Base-by-base conservation (phyloP, 2,329 filamentous ascomycete species). In the Metarhizium album region DNA sequence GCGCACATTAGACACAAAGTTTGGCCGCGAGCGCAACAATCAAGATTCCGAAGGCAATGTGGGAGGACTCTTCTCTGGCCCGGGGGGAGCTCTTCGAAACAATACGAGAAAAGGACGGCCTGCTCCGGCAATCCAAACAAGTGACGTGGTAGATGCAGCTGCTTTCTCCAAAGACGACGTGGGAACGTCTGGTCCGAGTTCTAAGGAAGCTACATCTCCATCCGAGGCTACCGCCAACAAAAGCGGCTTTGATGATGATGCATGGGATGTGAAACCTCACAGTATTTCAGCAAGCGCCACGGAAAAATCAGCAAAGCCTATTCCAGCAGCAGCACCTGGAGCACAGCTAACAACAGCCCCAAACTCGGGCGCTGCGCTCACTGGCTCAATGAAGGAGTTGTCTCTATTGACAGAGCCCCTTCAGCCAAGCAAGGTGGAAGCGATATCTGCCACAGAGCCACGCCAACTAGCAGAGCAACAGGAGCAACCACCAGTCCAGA, bases 101-200 rank as follows among this genome's bases (percentile, higher is more conserved):
- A 97, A 98, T 66, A 97, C 91, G 16, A 81, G 90, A 47, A 95
- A 95, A 67, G 87, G 88, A 47, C 82, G 93, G 47, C 93, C 93
- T 24, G 83, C 90, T 35, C 90, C 93, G 35, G 77, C 88, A n/a
- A 80, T 91, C 7, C 84, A 90, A 65, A 87, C 88, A 3, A 90
- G 82, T 62, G 89, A 96, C 67, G 80, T 87, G 35, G 83, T 97
- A 38, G 88, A 96, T 69, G 75, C 87, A n/a, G 87, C 89, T 63
- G 87, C 86, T 1, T 91, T 97, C 63, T 83, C 84, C 52, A 80
- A 81, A 61, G 74, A 78, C 47, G 72, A 74, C 2, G 64, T 33
- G 42, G 53, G 56, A 46, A 57, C 49, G 42, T 55, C 56, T 47
- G 59, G 47, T 42, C 55, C 59, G 40, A 52, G 54, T 3, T 54